Evolutionary conservation across 2,329 filamentous ascomycete genomes (phyloP).

Genomic region (Colletotrichum destructivum): DNA sequence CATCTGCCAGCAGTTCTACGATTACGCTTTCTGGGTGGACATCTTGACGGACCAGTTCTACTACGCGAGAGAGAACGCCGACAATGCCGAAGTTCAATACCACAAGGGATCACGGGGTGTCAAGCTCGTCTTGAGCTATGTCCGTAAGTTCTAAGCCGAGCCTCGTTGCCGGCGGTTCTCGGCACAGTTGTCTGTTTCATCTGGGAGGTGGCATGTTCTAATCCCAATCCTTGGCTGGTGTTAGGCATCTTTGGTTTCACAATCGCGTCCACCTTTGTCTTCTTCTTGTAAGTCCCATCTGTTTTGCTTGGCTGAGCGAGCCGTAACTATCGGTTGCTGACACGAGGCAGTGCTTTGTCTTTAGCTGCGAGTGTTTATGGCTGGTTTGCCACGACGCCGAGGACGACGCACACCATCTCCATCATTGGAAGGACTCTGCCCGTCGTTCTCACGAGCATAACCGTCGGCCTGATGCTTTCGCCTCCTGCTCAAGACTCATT

Average conservation of each 20-base stretch:
- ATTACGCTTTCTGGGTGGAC: conserved; percentile 29
- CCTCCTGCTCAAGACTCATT: conserved; percentile 13
- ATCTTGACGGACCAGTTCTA: conserved; percentile 38
- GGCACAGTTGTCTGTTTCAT: too few relatives aligned
- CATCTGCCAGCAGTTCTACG: conserved; percentile 36
- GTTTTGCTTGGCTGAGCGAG: background rate
- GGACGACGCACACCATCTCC: conserved; percentile 32
- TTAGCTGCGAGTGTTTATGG: conserved; percentile 38
- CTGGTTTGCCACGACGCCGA: conserved; percentile 37
- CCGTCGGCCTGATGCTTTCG: conserved; percentile 31
- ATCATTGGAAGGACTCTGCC: conserved; percentile 30
- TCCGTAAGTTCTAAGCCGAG: conserved; percentile 10
- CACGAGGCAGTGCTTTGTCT: conserved; percentile 20
- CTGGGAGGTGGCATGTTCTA: background rate
- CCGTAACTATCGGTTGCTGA: background rate
- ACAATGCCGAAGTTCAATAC: conserved; percentile 37
- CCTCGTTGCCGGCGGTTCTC: background rate
- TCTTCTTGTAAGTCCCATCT: conserved; percentile 32
- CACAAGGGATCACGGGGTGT: conserved; percentile 29
- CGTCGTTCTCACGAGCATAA: conserved; percentile 19
- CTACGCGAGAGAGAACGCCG: conserved; percentile 33
- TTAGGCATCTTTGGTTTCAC: conserved; percentile 35
- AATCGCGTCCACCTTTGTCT: conserved; percentile 35
- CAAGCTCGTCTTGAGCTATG: conserved; percentile 34
- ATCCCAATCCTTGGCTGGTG: background rate